These are phyloP conservation scores for Fusarium ambrosium DNA, from an alignment of 2,329 filamentous ascomycete species.

Conservation along the genomic window DNA sequence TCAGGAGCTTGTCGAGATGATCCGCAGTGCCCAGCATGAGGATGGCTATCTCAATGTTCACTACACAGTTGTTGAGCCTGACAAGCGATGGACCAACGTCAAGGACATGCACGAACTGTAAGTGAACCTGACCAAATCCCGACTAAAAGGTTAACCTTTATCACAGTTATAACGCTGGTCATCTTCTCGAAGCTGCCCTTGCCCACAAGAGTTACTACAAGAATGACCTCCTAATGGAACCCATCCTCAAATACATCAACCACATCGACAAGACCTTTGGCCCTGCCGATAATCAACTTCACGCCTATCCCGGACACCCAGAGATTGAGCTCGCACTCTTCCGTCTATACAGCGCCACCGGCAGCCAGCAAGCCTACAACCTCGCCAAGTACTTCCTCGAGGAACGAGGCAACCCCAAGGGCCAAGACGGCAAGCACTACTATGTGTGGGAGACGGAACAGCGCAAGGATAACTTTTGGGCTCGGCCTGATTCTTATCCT, in stretches of 20 bases:
- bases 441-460: conserved; percentile 67
- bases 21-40: conserved; percentile 65
- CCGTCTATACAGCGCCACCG: conserved; percentile 53
- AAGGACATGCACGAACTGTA: conserved; percentile 73
- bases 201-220: conserved; percentile 66
- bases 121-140: conserved; percentile 28
- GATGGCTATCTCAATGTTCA: conserved; percentile 75
- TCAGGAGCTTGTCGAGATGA: conserved; percentile 67
- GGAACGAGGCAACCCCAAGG: conserved; percentile 45
- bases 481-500: conserved; percentile 62
- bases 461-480: conserved; percentile 61
- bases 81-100: conserved; percentile 68
- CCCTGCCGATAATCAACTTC: conserved; percentile 60
- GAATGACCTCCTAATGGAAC: conserved; percentile 64
- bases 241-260: conserved; percentile 67
- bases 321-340: conserved; percentile 64
- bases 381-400: conserved; percentile 61
- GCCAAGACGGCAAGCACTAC: conserved; percentile 71
- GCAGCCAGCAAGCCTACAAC: conserved; percentile 53
- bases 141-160: neutral
- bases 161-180: conserved; percentile 68
- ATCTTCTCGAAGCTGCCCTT: conserved; percentile 72
- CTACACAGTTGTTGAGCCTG: conserved; percentile 70
- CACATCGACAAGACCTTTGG: conserved; percentile 67
- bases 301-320: conserved; percentile 68